Percentiles rank a stretch among this genome's conserved stretches.
Evolutionary conservation across 352 stramenopile genomes (phyloP).

Genomic region (Phytopythium litorale): DNA sequence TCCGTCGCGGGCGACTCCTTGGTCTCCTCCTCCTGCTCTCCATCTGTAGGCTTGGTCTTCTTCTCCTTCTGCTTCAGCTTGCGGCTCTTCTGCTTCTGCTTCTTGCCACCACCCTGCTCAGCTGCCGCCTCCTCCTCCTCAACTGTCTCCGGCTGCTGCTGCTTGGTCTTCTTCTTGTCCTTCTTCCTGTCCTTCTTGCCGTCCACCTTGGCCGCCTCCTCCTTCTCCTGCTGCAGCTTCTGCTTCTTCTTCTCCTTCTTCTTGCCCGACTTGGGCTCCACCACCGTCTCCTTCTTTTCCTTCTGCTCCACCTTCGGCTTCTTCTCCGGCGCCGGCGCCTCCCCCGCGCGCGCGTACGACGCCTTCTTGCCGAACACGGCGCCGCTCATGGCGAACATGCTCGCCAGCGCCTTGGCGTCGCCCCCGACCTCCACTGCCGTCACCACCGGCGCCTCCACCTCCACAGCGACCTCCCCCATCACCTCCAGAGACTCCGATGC

Average conservation of each 20-base stretch:
- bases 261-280: conserved; percentile 2
- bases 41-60: conserved; percentile 22
- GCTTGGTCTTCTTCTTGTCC: conserved; percentile 11
- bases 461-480: conserved; percentile 5
- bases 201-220: conserved; percentile 3
- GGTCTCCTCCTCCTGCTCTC: neutral
- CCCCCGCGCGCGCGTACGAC: conserved; percentile 27
- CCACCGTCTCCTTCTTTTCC: conserved; percentile 10
- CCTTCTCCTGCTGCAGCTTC: conserved; percentile 8
- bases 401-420: conserved; percentile 23
- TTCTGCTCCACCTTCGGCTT: conserved; percentile 6
- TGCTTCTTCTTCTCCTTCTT: conserved; percentile 9
- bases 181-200: conserved; percentile 21
- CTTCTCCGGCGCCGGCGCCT: conserved; percentile 5
- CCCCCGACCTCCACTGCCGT: conserved; percentile 18
- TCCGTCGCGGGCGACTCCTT: neutral
- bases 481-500: conserved; percentile 3
- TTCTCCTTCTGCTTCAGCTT: conserved; percentile 31
- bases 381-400: conserved; percentile 59
- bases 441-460: conserved; percentile 12
- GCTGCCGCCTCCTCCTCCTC: conserved; percentile 4
- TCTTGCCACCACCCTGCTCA: neutral
- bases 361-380: conserved; percentile 63
- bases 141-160: conserved; percentile 4
- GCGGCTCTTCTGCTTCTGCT: conserved; percentile 16